Conservation (phyloP, 768 basidiomycete species). For the Lactarius trivialis region DNA sequence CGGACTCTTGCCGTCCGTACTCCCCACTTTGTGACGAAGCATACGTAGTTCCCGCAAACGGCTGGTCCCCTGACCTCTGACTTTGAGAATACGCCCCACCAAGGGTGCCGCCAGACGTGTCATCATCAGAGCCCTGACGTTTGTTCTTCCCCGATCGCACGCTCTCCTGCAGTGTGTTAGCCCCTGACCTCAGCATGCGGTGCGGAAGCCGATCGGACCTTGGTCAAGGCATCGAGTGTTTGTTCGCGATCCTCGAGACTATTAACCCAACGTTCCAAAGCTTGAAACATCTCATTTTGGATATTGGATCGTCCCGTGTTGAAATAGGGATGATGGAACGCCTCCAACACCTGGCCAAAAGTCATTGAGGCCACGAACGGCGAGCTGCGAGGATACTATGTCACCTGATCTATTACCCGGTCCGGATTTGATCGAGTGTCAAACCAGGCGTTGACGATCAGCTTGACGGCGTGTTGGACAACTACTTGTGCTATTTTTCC, state of each 20-base stretch:
- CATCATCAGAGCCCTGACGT: slow-evolving; percentile 6
- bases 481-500: slow-evolving; percentile 66
- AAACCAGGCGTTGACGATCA: slow-evolving; percentile 55
- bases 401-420: slow-evolving; percentile 39
- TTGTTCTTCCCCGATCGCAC: slow-evolving; percentile 16
- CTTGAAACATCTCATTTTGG: slow-evolving; percentile 54
- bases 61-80: neutral
- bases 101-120: slow-evolving; percentile 2
- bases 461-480: slow-evolving; percentile 53
- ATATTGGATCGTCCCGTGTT: slow-evolving; percentile 46
- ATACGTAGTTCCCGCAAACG: neutral
- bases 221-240: slow-evolving; percentile 45
- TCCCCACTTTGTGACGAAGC: neutral
- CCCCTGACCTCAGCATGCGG: neutral
- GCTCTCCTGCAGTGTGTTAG: neutral
- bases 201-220: slow-evolving; percentile 34
- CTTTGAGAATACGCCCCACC: neutral
- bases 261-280: slow-evolving; percentile 48
- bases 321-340: slow-evolving; percentile 69
- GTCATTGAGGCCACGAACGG: neutral
- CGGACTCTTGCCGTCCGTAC: neutral
- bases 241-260: slow-evolving; percentile 40
- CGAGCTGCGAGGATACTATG: slow-evolving; percentile 3
- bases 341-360: slow-evolving; percentile 42
- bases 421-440: slow-evolving; percentile 41